These are phyloP conservation scores for Conticribra weissflogii DNA, from an alignment of 108 stramenopile species.

Conservation along the genomic window DNA sequence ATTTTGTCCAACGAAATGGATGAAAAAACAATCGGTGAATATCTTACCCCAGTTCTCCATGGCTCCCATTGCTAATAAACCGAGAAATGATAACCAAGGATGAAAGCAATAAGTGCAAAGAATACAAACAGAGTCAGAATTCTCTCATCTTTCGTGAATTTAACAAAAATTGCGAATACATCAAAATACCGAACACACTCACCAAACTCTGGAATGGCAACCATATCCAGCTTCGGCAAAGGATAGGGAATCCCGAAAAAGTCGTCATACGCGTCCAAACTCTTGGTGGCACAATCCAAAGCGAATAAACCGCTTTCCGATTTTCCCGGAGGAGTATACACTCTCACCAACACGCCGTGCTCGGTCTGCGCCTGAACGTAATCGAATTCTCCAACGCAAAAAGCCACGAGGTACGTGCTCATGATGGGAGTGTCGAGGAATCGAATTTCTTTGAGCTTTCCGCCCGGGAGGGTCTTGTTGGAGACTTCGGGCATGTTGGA, in stretches of 20 bases:
- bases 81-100: no score
- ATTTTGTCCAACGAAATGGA: no score
- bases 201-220: constrained; percentile 94
- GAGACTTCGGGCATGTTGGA: constrained; percentile 96
- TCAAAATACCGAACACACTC: not conserved
- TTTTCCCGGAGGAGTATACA: constrained; percentile 95
- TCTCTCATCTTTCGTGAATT: no score
- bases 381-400: constrained; percentile 94
- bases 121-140: no score
- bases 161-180: no score
- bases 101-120: no score
- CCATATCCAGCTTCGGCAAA: constrained; percentile 96
- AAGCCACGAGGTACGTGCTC: constrained; percentile 93
- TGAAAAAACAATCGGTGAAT: no score
- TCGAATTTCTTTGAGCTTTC: constrained; percentile 53
- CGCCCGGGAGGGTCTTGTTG: constrained; percentile 51
- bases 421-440: constrained; percentile 91
- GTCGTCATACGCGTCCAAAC: constrained; percentile 89
- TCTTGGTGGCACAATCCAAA: constrained; percentile 76
- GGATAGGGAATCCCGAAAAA: constrained; percentile 92
- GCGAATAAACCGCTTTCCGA: constrained; percentile 81
- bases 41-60: constrained; percentile 99
- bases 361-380: constrained; percentile 67
- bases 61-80: constrained; percentile 75
- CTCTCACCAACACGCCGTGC: constrained; percentile 86